Conservation (phyloP, 1,139 yeast species). For the Candida tropicalis region DNA sequence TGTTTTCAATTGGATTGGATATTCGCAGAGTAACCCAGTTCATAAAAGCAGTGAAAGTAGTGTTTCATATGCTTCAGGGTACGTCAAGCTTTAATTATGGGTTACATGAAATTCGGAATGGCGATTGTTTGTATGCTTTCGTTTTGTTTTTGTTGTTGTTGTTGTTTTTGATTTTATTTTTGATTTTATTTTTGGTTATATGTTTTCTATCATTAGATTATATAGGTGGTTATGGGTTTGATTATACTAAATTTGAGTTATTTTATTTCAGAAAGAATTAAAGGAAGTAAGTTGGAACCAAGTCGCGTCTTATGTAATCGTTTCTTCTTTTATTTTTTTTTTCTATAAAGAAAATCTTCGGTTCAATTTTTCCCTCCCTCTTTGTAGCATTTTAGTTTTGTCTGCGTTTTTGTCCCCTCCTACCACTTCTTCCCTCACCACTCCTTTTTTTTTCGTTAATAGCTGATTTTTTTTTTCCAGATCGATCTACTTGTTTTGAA, state of each 20-base stretch:
- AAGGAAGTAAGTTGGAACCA: too few species aligned
- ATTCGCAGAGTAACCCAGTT: constrained; percentile 74
- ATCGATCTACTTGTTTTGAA: neutral
- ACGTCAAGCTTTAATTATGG: constrained; percentile 29
- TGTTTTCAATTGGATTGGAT: constrained; percentile 73
- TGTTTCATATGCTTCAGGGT: constrained; percentile 91
- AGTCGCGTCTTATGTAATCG: constrained; percentile 1
- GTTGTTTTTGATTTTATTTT: neutral
- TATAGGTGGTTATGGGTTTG: neutral
- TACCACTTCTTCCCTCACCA: neutral
- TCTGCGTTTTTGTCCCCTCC: neutral
- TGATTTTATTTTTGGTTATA: neutral
- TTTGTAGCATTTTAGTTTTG: neutral
- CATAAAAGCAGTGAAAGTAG: constrained; percentile 61
- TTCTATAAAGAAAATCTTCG: neutral
- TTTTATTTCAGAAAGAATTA: too few species aligned
- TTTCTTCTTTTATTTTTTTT: too few species aligned
- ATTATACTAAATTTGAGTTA: too few species aligned
- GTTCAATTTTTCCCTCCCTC: neutral
- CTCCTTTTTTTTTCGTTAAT: neutral
- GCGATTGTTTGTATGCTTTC: too few species aligned
- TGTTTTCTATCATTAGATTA: neutral
- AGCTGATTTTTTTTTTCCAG: neutral
- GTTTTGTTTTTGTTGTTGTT: too few species aligned
- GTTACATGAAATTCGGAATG: neutral